Conservation (phyloP, 768 basidiomycete genomes). For the Terana coerulea region DNA sequence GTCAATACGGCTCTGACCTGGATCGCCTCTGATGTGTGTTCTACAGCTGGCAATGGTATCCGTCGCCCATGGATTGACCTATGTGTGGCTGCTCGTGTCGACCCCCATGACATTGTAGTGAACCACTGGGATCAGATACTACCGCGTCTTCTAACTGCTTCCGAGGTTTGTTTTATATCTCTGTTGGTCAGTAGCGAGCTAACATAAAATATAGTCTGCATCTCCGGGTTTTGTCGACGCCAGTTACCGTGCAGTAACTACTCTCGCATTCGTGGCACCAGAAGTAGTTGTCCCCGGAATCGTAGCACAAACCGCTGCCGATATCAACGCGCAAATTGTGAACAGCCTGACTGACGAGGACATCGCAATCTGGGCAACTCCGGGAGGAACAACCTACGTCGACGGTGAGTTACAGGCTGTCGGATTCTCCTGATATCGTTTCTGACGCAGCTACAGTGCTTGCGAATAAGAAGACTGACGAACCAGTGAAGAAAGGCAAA, state of each 20-base stretch:
- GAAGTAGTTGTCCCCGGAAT: conserved; percentile 60
- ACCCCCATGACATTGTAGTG: conserved; percentile 61
- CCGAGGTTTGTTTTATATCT: conserved; percentile 38
- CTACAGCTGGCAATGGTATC: conserved; percentile 38
- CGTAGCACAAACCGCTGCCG: conserved; percentile 58
- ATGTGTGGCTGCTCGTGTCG: conserved; percentile 62
- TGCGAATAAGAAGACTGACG: conserved; percentile 49
- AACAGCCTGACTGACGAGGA: conserved; percentile 67
- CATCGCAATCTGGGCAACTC: conserved; percentile 81
- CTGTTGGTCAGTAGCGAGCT: background rate
- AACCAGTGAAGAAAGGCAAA: conserved; percentile 70
- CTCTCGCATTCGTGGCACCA: conserved; percentile 79
- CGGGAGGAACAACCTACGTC: conserved; percentile 73
- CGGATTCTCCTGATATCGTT: background rate
- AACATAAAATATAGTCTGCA: conserved; percentile 5
- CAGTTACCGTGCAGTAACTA: conserved; percentile 69
- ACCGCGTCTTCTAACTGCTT: conserved; percentile 42
- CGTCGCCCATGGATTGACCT: conserved; percentile 77
- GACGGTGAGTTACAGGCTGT: conserved; percentile 52
- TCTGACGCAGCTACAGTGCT: conserved; percentile 44
- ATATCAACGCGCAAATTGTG: conserved; percentile 60
- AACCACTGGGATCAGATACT: conserved; percentile 48
- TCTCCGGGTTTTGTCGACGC: conserved; percentile 49
- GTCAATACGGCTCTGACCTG: conserved; percentile 20
- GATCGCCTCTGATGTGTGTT: background rate